phyloP scores from a whole-genome alignment of 148 eudicot species.

The Rhododendron molle region DNA sequence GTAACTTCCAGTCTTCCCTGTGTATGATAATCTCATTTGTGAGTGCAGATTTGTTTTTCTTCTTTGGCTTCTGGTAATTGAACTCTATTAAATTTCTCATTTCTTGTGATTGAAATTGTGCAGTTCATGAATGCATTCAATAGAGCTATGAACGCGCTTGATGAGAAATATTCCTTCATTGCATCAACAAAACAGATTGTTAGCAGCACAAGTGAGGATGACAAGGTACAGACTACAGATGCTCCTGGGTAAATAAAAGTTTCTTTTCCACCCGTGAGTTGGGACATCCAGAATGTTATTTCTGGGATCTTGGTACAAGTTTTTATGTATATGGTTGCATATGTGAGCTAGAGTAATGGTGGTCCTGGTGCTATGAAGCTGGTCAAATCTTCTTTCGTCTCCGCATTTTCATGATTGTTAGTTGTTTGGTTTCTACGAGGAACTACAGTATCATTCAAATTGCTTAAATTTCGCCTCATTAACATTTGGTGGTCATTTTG shows the following conservation, averaged over 20 bases:
- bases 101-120: conserved; percentile 18
- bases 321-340: neutral
- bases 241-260: neutral
- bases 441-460: neutral
- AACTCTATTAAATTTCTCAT: neutral
- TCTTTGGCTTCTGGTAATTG: conserved; percentile 1
- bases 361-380: conserved; percentile 7
- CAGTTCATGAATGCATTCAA: conserved; percentile 90
- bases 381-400: neutral
- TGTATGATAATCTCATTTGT: neutral
- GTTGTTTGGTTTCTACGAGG: neutral
- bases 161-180: conserved; percentile 73
- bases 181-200: conserved; percentile 72
- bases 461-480: neutral
- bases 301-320: neutral
- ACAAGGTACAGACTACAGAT: conserved; percentile 60
- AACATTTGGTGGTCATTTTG: neutral
- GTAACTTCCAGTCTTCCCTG: neutral
- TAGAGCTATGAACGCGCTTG: conserved; percentile 86
- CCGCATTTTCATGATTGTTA: neutral
- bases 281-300: neutral
- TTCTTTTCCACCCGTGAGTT: neutral
- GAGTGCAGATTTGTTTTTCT: neutral
- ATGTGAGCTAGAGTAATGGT: no score
- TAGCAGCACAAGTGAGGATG: conserved; percentile 76